A percentile compares a stretch with the other conserved stretches of the same genome.
phyloP scores from a whole-genome alignment of 352 stramenopile genomes.

The Pythium sp. region DNA sequence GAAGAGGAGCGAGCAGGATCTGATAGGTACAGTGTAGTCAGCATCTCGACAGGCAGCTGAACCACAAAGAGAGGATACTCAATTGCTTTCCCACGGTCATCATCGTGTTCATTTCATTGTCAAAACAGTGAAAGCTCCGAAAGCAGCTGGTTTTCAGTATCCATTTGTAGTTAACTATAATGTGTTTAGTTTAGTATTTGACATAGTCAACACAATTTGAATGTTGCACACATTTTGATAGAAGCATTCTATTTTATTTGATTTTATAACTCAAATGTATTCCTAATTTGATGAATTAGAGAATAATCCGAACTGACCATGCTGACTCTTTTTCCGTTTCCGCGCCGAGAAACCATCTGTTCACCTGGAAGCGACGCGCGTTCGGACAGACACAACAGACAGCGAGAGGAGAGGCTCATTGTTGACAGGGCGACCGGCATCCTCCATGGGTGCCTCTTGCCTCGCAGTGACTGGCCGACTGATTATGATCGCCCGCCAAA shows the following conservation, averaged over 20 bases:
- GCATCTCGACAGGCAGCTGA: not conserved
- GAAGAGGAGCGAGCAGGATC: not conserved
- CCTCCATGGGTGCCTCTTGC: not conserved
- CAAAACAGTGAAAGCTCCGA: not conserved
- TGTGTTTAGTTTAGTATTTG: not conserved
- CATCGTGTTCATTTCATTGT: not conserved
- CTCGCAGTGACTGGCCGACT: not conserved
- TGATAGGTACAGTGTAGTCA: not conserved
- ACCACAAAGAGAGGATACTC: not conserved
- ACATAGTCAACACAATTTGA: not conserved
- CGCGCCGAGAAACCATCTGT: not conserved
- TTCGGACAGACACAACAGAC: not conserved
- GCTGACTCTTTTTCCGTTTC: not conserved
- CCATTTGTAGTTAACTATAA: not conserved
- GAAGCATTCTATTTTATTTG: not conserved
- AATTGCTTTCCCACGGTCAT: not conserved
- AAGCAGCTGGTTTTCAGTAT: not conserved
- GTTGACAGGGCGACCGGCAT: not conserved
- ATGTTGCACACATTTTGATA: not conserved
- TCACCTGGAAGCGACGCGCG: not conserved
- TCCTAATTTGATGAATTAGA: not conserved
- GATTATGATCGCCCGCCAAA: conserved; percentile 5
- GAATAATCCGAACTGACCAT: not conserved
- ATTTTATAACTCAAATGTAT: not conserved
- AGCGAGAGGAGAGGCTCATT: not conserved